These are phyloP conservation scores for Dacryopinax spathularia DNA, from an alignment of 768 basidiomycete genomes.

Conservation along the genomic window DNA sequence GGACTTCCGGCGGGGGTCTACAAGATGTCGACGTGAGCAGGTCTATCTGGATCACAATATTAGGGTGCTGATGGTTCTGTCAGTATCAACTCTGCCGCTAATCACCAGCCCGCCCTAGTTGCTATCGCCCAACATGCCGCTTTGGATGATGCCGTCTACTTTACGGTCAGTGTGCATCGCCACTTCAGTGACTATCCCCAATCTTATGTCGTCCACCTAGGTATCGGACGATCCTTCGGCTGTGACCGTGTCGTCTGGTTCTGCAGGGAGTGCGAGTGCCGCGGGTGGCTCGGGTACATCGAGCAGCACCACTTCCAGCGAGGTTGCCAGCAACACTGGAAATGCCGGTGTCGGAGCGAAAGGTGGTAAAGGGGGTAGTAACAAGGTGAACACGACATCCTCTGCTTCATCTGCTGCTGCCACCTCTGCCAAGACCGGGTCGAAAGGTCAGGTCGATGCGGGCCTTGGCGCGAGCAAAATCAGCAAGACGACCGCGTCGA, in stretches of 20 bases:
- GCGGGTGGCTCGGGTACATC: background rate
- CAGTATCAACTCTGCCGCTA: constrained; percentile 40
- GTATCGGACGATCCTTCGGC: background rate
- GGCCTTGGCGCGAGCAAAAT: background rate
- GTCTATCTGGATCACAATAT: no score
- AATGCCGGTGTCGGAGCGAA: background rate
- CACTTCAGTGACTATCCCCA: background rate
- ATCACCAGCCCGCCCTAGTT: constrained; percentile 46
- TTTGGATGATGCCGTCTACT: constrained; percentile 45
- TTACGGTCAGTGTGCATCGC: constrained; percentile 1
- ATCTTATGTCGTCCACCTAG: no score
- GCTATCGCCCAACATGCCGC: constrained; percentile 48
- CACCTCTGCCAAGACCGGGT: background rate
- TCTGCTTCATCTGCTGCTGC: background rate
- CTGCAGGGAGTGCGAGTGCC: background rate
- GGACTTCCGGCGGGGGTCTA: constrained; percentile 49
- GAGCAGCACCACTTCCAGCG: background rate
- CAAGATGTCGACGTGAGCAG: constrained; percentile 9
- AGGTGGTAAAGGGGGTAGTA: constrained; percentile 4
- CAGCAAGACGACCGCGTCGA: background rate
- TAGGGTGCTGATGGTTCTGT: background rate
- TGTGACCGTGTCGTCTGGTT: background rate
- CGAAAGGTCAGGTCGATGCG: background rate
- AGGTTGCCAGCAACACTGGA: background rate
- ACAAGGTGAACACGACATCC: background rate